Percentiles rank a stretch among this genome's conserved stretches.
Evolutionary conservation across 1,139 yeast species (phyloP).

Genomic region (Geotrichum aggregatum): DNA sequence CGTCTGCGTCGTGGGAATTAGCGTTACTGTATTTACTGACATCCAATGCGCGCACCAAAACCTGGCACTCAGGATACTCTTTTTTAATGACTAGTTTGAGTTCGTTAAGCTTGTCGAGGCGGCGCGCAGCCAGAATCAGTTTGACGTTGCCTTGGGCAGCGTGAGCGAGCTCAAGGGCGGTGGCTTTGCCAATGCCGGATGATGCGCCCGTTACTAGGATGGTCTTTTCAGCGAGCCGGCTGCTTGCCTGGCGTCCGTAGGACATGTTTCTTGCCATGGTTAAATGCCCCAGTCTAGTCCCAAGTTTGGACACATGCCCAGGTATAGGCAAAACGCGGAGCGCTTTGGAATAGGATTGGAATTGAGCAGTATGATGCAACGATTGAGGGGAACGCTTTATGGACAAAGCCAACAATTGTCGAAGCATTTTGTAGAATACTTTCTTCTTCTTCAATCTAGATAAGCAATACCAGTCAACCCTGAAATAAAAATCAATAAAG

Average conservation of each 20-base stretch:
- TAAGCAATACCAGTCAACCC: too few species aligned
- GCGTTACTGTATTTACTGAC: constrained; percentile 43
- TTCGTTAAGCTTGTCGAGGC: constrained; percentile 47
- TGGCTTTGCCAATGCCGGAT: constrained; percentile 74
- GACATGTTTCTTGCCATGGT: constrained; percentile 30
- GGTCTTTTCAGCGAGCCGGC: constrained; percentile 57
- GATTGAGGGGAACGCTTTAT: too few species aligned
- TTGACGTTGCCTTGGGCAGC: constrained; percentile 65
- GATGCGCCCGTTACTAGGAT: constrained; percentile 73
- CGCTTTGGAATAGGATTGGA: too few species aligned
- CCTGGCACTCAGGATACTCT: constrained; percentile 45
- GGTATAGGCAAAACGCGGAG: too few species aligned
- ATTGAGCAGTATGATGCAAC: too few species aligned
- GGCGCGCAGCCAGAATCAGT: constrained; percentile 65
- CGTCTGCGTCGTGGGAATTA: constrained; percentile 25
- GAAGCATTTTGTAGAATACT: too few species aligned
- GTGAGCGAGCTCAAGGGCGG: constrained; percentile 66
- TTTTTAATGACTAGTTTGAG: constrained; percentile 46
- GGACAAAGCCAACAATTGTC: too few species aligned
- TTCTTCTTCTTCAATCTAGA: too few species aligned
- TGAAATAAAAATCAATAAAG: too few species aligned
- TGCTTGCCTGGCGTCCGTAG: constrained; percentile 56
- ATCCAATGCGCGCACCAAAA: constrained; percentile 55
- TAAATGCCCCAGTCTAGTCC: too few species aligned
- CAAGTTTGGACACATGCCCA: too few species aligned